Evolutionary conservation across 1,284 basidiomycete species (phyloP).

Genomic region (Papiliotrema nemorosa): DNA sequence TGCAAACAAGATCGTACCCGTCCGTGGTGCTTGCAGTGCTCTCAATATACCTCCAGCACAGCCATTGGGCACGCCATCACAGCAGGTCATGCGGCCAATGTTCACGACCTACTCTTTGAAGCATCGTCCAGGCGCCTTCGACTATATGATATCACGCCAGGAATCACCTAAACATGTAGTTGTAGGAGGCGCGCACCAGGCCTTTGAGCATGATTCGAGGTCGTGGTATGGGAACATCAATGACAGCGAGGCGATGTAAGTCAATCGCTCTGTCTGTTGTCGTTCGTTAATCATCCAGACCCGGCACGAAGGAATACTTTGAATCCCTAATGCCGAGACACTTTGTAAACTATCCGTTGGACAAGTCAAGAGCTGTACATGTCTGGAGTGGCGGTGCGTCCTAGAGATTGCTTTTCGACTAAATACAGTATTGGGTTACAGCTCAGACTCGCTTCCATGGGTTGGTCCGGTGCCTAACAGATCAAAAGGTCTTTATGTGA

Average conservation of each 20-base stretch:
- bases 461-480: too few species aligned
- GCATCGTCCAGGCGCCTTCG: background rate
- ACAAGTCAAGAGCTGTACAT: background rate
- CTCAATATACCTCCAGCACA: constrained; percentile 3
- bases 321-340: background rate
- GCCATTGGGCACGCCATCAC: constrained; percentile 4
- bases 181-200: constrained; percentile 6
- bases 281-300: background rate
- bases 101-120: constrained; percentile 8
- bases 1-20: constrained; percentile 9
- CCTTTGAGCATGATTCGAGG: background rate
- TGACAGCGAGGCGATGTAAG: constrained; percentile 5
- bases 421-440: too few species aligned
- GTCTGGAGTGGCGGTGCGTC: background rate
- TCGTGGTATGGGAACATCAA: constrained; percentile 9
- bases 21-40: constrained; percentile 6
- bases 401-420: too few species aligned
- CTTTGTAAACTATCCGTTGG: background rate
- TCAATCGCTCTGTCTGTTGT: background rate
- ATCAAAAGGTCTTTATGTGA: too few species aligned
- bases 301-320: background rate
- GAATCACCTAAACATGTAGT: constrained; percentile 8
- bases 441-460: too few species aligned
- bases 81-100: constrained; percentile 4
- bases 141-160: constrained; percentile 13